phyloP scores from a whole-genome alignment of 1,139 yeast genomes.

The Suhomyces maxii region DNA sequence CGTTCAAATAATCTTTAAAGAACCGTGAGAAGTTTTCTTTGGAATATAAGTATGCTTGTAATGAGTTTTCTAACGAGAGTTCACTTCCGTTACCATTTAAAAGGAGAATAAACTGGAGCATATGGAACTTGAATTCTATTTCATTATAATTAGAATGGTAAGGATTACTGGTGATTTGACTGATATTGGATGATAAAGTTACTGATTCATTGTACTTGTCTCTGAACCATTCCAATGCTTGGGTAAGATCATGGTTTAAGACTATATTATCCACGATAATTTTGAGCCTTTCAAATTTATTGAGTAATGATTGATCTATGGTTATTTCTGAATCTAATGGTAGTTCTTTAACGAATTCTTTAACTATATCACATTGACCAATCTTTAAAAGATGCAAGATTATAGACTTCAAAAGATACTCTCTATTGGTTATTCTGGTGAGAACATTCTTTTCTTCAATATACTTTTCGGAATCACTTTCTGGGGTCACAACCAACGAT shows the following conservation, averaged over 20 bases:
- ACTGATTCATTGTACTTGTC: constrained; percentile 21
- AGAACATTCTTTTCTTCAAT: background rate
- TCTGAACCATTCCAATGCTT: constrained; percentile 40
- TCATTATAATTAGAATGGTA: constrained; percentile 10
- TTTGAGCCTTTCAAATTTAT: constrained; percentile 32
- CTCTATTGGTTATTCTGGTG: constrained; percentile 25
- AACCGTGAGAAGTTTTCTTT: constrained; percentile 52
- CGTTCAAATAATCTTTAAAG: constrained; percentile 35
- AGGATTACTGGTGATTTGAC: constrained; percentile 2
- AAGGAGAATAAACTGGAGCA: constrained; percentile 53
- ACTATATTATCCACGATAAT: constrained; percentile 40
- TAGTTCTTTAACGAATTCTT: constrained; percentile 31
- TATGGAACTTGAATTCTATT: constrained; percentile 66
- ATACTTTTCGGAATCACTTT: background rate
- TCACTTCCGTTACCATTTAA: constrained; percentile 29
- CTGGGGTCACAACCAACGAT: background rate
- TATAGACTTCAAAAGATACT: constrained; percentile 41
- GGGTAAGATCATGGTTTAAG: constrained; percentile 32
- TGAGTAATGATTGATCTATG: constrained; percentile 27
- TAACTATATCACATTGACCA: constrained; percentile 43
- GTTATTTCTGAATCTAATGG: constrained; percentile 16
- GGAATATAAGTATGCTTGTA: constrained; percentile 57
- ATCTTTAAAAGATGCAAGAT: constrained; percentile 42
- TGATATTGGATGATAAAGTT: constrained; percentile 2
- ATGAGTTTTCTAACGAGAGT: constrained; percentile 26